These are phyloP conservation scores for Thelonectria discophora DNA, from an alignment of 2,329 filamentous ascomycete genomes.

Conservation along the genomic window DNA sequence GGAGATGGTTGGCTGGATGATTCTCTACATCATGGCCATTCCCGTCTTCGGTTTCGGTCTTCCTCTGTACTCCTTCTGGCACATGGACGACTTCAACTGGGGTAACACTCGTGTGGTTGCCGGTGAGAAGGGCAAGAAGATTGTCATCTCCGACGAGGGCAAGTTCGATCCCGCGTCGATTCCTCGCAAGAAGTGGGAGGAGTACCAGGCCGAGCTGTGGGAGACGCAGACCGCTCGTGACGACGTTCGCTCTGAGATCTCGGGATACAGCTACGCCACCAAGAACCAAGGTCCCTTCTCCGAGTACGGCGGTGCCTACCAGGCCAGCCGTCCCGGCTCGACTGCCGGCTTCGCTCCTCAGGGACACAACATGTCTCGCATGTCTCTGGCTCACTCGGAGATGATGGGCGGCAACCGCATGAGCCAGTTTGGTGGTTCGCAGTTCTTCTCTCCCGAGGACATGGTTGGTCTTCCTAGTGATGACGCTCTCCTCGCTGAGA, in stretches of 20 bases:
- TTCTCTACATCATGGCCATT: constrained; percentile 90
- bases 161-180: constrained; percentile 95
- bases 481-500: constrained; percentile 90
- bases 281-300: constrained; percentile 73
- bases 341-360: constrained; percentile 56
- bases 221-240: constrained; percentile 87
- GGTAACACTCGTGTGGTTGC: constrained; percentile 98
- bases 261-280: constrained; percentile 94
- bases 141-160: constrained; percentile 95
- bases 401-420: constrained; percentile 63
- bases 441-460: constrained; percentile 71
- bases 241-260: constrained; percentile 85
- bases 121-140: constrained; percentile 90
- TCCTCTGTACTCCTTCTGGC: constrained; percentile 96
- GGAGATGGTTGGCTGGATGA: constrained; percentile 99
- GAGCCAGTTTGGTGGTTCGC: constrained; percentile 68
- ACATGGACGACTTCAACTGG: constrained; percentile 99
- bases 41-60: constrained; percentile 91
- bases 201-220: constrained; percentile 98
- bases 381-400: constrained; percentile 83
- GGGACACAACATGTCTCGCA: constrained; percentile 65
- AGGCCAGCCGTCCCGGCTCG: constrained; percentile 66
- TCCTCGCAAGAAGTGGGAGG: constrained; percentile 98
- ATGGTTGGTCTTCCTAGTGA: constrained; percentile 83
- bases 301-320: constrained; percentile 77